Evolutionary conservation across 768 basidiomycete genomes (phyloP).

Genomic region (Russula ochroleuca): DNA sequence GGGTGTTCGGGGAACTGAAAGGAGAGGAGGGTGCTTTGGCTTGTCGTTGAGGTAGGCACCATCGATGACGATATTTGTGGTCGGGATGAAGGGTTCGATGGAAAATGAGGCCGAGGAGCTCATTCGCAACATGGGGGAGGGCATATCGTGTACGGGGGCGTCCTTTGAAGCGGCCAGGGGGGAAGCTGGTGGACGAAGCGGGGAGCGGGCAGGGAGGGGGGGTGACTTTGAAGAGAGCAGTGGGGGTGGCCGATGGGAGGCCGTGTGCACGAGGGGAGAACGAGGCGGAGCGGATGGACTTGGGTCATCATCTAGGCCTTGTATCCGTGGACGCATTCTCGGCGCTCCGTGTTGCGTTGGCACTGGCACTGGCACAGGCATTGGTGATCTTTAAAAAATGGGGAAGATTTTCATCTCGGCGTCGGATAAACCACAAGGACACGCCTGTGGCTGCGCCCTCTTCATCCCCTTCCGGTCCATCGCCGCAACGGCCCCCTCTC

Average conservation of each 20-base stretch:
- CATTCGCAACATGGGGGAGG: conserved; percentile 28
- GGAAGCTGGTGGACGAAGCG: conserved; percentile 31
- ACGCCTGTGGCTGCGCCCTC: conserved; percentile 6
- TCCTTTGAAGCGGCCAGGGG: conserved; percentile 21
- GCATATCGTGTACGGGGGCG: conserved; percentile 27
- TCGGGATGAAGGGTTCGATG: conserved; percentile 18
- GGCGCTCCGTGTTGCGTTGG: conserved; percentile 19
- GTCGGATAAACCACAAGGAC: neutral
- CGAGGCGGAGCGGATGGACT: conserved; percentile 31
- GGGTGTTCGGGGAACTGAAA: conserved; percentile 25
- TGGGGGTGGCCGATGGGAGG: conserved; percentile 25
- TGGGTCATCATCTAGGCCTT: conserved; percentile 16
- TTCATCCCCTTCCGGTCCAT: neutral
- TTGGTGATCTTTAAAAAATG: neutral
- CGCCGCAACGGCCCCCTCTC: neutral
- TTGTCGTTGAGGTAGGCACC: conserved; percentile 27
- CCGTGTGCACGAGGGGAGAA: conserved; percentile 35
- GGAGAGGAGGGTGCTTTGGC: conserved; percentile 12
- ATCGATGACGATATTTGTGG: conserved; percentile 14
- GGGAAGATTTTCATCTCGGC: neutral
- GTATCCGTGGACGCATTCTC: neutral
- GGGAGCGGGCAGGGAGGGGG: conserved; percentile 34
- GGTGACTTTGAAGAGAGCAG: conserved; percentile 25
- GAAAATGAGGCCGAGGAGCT: conserved; percentile 33
- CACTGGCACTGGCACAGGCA: neutral